A percentile compares a stretch with the other conserved stretches of the same genome.
Evolutionary conservation across 2,329 filamentous ascomycete genomes (phyloP).

Genomic region (Cadophora sp.): DNA sequence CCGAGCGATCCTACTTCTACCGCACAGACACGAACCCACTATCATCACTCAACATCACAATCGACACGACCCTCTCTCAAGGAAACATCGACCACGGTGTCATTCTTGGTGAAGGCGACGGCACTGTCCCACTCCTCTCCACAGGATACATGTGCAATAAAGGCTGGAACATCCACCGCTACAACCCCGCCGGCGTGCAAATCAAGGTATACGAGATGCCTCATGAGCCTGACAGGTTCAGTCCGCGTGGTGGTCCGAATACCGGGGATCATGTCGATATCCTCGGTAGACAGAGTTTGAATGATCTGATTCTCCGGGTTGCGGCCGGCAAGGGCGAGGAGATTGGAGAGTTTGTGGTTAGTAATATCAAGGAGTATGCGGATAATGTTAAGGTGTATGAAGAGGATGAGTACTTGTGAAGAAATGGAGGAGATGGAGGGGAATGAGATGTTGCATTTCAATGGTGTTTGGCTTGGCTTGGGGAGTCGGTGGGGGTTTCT

Average conservation of each 20-base stretch:
- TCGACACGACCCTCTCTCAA: slow-evolving; percentile 68
- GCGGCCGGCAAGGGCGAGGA: slow-evolving; percentile 83
- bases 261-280: slow-evolving; percentile 96
- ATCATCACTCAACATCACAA: slow-evolving; percentile 74
- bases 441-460: neutral
- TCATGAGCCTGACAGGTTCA: slow-evolving; percentile 93
- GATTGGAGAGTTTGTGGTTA: slow-evolving; percentile 79
- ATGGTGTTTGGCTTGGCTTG: slow-evolving; percentile 1
- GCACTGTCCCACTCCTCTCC: slow-evolving; percentile 92
- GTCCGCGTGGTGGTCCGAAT: slow-evolving; percentile 74
- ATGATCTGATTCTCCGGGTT: slow-evolving; percentile 87
- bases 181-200: slow-evolving; percentile 84
- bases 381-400: slow-evolving; percentile 75
- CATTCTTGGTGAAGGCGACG: slow-evolving; percentile 94
- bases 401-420: slow-evolving; percentile 39
- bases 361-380: slow-evolving; percentile 83
- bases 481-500: neutral
- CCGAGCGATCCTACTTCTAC: slow-evolving; percentile 93
- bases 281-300: slow-evolving; percentile 83
- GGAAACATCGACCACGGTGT: slow-evolving; percentile 82
- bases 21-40: slow-evolving; percentile 69
- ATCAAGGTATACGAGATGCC: slow-evolving; percentile 94
- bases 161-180: slow-evolving; percentile 92
- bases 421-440: neutral
- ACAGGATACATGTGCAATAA: slow-evolving; percentile 96